phyloP scores from a whole-genome alignment of 2,329 filamentous ascomycete species.

The Fusarium solani-melongenae region DNA sequence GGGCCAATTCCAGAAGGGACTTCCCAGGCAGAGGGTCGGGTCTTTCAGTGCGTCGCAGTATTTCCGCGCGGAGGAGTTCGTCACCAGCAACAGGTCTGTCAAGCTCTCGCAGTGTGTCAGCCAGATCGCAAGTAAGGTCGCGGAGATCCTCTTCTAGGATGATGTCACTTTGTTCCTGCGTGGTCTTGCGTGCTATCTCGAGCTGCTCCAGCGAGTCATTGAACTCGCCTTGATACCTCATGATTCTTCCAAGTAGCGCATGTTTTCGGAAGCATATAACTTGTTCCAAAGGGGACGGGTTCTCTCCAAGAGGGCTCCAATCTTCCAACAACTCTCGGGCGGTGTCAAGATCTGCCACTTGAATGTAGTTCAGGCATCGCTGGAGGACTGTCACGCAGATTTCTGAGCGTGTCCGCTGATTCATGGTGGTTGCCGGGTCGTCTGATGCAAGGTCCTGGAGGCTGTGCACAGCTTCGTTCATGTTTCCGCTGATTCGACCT shows the following conservation, averaged over 20 bases:
- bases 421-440: background rate
- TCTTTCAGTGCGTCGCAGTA: conserved; percentile 17
- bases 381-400: conserved; percentile 30
- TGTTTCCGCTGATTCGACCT: conserved; percentile 34
- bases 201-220: conserved; percentile 19
- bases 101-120: conserved; percentile 35
- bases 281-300: conserved; percentile 25
- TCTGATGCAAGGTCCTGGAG: conserved; percentile 21
- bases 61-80: conserved; percentile 26
- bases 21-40: conserved; percentile 22
- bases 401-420: conserved; percentile 27
- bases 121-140: conserved; percentile 36
- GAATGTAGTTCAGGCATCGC: conserved; percentile 30
- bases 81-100: conserved; percentile 26
- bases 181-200: conserved; percentile 9
- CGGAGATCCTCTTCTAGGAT: conserved; percentile 35
- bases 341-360: conserved; percentile 29
- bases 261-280: conserved; percentile 32
- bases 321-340: conserved; percentile 27
- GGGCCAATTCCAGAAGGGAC: conserved; percentile 31
- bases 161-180: conserved; percentile 12
- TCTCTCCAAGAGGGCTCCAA: conserved; percentile 26
- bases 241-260: conserved; percentile 32
- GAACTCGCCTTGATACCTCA: conserved; percentile 32
- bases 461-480: conserved; percentile 28